A percentile compares a stretch with the other conserved stretches of the same genome.
phyloP scores from a whole-genome alignment of 495 filamentous ascomycete species.

The Penicillium bovifimosum region DNA sequence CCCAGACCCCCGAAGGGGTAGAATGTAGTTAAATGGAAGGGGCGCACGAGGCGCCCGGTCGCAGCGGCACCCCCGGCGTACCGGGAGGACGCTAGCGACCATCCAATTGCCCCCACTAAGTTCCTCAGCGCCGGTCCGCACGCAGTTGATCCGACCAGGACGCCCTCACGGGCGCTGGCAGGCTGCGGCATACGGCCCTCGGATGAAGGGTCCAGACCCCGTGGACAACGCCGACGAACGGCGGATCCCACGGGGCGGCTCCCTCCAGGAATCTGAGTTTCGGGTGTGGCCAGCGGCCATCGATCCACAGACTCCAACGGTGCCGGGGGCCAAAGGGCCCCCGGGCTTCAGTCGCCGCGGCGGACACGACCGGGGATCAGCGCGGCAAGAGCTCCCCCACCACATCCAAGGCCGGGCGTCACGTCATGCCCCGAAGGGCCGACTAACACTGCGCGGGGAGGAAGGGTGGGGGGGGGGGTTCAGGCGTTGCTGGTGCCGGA shows the following conservation, averaged over 20 bases:
- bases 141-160: constrained; percentile 12
- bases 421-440: neutral
- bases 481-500: neutral
- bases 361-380: neutral
- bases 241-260: constrained; percentile 32
- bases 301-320: constrained; percentile 48
- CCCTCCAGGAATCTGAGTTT: constrained; percentile 39
- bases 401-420: neutral
- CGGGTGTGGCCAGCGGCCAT: constrained; percentile 43
- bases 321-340: constrained; percentile 15
- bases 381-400: neutral
- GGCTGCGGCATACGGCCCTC: constrained; percentile 32
- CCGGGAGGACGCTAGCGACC: constrained; percentile 14
- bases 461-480: neutral
- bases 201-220: constrained; percentile 31
- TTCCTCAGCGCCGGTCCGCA: constrained; percentile 36
- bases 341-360: constrained; percentile 19
- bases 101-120: constrained; percentile 49
- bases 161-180: constrained; percentile 1
- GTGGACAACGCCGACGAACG: constrained; percentile 21
- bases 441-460: neutral
- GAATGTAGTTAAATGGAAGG: constrained; percentile 14
- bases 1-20: constrained; percentile 14
- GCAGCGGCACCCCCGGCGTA: constrained; percentile 13
- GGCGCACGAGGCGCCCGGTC: constrained; percentile 14